Evolutionary conservation across 768 basidiomycete genomes (phyloP).

Genomic region (Piloderma croceum): DNA sequence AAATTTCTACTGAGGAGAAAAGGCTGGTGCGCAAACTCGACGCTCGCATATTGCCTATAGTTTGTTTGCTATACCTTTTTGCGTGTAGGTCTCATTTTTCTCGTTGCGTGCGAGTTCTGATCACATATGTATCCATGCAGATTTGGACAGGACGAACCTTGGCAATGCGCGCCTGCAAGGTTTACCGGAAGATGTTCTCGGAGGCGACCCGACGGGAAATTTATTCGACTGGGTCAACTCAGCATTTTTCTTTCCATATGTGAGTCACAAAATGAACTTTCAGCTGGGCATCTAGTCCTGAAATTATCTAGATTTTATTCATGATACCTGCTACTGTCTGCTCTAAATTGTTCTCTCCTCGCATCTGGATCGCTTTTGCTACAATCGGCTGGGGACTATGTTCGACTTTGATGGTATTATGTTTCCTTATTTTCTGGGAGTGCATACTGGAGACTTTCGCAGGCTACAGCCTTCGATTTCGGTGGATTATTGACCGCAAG

Average conservation of each 20-base stretch:
- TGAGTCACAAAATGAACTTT: constrained; percentile 24
- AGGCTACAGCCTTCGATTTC: constrained; percentile 61
- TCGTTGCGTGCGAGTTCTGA: too few relatives aligned
- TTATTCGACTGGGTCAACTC: constrained; percentile 79
- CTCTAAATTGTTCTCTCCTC: constrained; percentile 66
- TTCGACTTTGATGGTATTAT: constrained; percentile 61
- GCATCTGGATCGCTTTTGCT: constrained; percentile 58
- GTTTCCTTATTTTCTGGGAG: not conserved
- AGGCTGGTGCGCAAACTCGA: constrained; percentile 62
- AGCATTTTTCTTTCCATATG: constrained; percentile 76
- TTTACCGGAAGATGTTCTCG: constrained; percentile 55
- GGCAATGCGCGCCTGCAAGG: constrained; percentile 78
- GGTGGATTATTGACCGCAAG: constrained; percentile 52
- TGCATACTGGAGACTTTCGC: not conserved
- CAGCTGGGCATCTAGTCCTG: not conserved
- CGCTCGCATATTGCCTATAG: constrained; percentile 59
- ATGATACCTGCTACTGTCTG: constrained; percentile 61
- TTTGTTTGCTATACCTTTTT: constrained; percentile 70
- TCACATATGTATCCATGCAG: not conserved
- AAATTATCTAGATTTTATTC: constrained; percentile 49
- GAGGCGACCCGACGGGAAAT: constrained; percentile 60
- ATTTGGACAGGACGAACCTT: constrained; percentile 72
- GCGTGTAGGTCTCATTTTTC: constrained; percentile 48
- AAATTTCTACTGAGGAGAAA: constrained; percentile 37
- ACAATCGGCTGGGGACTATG: constrained; percentile 74